Base-by-base conservation (phyloP, 768 basidiomycete species). In the Amanita pallidorosea region DNA sequence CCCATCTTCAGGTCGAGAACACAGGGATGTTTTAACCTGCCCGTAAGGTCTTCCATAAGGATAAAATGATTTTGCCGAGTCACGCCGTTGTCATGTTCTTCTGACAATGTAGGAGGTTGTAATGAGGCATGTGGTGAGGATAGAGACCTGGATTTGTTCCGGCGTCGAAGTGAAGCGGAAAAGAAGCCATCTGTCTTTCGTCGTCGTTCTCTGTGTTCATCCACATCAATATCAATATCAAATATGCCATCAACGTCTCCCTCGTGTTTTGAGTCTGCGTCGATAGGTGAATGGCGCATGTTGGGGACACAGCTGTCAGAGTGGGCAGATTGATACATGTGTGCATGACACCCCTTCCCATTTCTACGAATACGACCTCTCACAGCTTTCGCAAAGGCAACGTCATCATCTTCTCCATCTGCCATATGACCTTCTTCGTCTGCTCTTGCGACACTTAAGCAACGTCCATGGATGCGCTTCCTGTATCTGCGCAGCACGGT, bases 1-100 rank as follows among this genome's bases (percentile, higher is more conserved):
- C 96, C 96, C 96, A 98, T 98, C 73, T 99, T 99, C 59, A 99
- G 72, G 66, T 99, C 96, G 60, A 98, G 79, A 37, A 99, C 95
- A 61, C 96, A 99, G 7, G 96, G 89, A 45, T 77, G 79, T 66
- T 88, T 94, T 61, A 96, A 66, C 31, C 87, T 73, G 22, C 96
- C 96, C 2, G 96, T 99, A 44, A 99, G 71, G 61, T 99, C 96
- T 67, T 99, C 96, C 93, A 99, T 96, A 58, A 98, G 77, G 59
- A 99, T 96, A 62, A 98, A 99, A 63, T 97, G 88, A 61, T 96
- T 93, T 66, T 96, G 94, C 11, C 95, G 81, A 6, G 91, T 82
- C 43, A 85, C 70, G 43, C 73, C 63, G 31, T 72, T 66, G 47
- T 77, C 69, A 11, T 57, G 49, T 51, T 63, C 63, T 12, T 72